A percentile compares a stretch with the other conserved stretches of the same genome.
These are phyloP conservation scores for Stachybotrys echinatus DNA, from an alignment of 2,329 filamentous ascomycete species.

Conservation along the genomic window DNA sequence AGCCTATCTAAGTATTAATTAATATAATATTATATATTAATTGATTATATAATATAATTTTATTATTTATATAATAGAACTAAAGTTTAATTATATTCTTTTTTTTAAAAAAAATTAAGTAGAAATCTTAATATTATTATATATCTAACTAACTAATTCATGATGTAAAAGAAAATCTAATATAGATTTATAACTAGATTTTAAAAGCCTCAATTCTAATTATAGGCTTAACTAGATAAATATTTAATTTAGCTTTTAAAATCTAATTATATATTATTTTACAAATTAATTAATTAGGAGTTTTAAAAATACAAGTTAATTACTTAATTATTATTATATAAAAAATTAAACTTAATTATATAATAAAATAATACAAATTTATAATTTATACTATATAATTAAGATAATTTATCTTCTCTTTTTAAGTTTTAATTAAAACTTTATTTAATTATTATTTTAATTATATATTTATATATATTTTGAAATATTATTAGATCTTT, in stretches of 20 bases:
- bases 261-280: no score
- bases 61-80: no score
- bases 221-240: no score
- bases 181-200: no score
- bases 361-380: background rate
- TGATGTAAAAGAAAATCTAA: no score
- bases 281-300: background rate
- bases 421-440: background rate
- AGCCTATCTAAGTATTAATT: no score
- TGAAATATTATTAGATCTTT: background rate
- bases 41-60: slow-evolving; percentile 1
- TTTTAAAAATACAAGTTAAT: background rate
- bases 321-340: background rate
- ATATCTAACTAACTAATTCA: no score
- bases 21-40: background rate
- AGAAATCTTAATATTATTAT: background rate
- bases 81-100: no score
- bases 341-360: background rate
- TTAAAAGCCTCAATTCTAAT: no score
- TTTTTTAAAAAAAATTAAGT: background rate
- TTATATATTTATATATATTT: background rate
- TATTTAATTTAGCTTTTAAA: no score
- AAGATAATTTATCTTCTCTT: background rate
- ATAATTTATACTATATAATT: background rate
- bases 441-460: no score